These are phyloP conservation scores for Lomentospora prolificans DNA, from an alignment of 2,329 filamentous ascomycete species.

Conservation along the genomic window DNA sequence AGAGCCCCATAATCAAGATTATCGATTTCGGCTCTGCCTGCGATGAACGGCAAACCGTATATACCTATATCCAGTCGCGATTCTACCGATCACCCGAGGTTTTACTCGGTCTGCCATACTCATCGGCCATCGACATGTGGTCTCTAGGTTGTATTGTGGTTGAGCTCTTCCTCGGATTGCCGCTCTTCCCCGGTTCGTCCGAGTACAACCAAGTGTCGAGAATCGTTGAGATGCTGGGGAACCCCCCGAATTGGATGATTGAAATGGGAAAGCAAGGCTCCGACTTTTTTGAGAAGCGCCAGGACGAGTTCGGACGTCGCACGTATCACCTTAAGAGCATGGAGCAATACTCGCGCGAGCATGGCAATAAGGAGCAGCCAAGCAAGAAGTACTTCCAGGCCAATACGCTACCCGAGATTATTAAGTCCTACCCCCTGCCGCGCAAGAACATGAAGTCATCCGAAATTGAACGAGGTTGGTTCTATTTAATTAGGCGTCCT, in stretches of 20 bases:
- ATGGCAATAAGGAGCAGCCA: slow-evolving; percentile 92
- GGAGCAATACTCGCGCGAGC: slow-evolving; percentile 95
- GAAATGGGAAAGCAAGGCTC: slow-evolving; percentile 97
- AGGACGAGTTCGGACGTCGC: slow-evolving; percentile 85
- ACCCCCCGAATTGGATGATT: slow-evolving; percentile 97
- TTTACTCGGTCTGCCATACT: slow-evolving; percentile 88
- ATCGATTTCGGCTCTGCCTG: slow-evolving; percentile 99
- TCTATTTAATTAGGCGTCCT: no score
- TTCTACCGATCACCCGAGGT: slow-evolving; percentile 98
- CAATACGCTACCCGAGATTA: slow-evolving; percentile 89
- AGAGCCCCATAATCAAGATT: slow-evolving; percentile 99
- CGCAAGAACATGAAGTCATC: slow-evolving; percentile 98
- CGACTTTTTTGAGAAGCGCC: slow-evolving; percentile 84
- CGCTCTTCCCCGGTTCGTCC: slow-evolving; percentile 90
- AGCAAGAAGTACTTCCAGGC: slow-evolving; percentile 99
- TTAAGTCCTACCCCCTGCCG: slow-evolving; percentile 96
- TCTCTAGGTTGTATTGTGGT: slow-evolving; percentile 97
- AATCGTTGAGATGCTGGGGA: slow-evolving; percentile 95
- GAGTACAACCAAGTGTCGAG: slow-evolving; percentile 98
- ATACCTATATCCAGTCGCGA: slow-evolving; percentile 96
- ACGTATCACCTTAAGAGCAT: slow-evolving; percentile 91
- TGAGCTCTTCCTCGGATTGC: slow-evolving; percentile 83
- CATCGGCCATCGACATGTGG: slow-evolving; percentile 99
- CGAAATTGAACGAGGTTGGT: slow-evolving; percentile 84
- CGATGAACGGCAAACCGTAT: slow-evolving; percentile 95